A percentile compares a stretch with the other conserved stretches of the same genome.
These are phyloP conservation scores for Penicillium brevicompactum DNA, from an alignment of 2,329 filamentous ascomycete genomes.

Conservation along the genomic window DNA sequence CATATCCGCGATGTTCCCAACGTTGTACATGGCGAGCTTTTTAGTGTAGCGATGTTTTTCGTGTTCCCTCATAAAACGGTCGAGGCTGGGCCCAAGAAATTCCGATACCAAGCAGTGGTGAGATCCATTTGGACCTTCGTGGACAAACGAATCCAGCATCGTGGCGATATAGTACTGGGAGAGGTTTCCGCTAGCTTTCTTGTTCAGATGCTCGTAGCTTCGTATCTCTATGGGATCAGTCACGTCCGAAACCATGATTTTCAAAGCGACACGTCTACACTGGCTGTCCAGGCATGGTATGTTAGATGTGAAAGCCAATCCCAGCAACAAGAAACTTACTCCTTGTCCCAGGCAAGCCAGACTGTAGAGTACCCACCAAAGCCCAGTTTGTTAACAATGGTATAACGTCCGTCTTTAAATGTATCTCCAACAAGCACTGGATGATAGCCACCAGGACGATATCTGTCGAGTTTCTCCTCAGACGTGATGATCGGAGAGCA, in stretches of 20 bases:
- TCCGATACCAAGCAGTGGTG: background rate
- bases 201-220: background rate
- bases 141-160: background rate
- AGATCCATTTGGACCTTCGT: background rate
- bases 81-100: background rate
- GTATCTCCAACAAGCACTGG: background rate
- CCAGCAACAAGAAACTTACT: background rate
- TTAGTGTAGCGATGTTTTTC: no score
- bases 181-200: background rate
- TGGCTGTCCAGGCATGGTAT: background rate
- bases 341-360: background rate
- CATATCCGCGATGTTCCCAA: background rate
- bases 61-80: background rate
- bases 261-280: background rate
- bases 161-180: background rate
- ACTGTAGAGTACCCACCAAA: background rate
- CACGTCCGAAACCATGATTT: background rate
- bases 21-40: background rate
- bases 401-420: background rate
- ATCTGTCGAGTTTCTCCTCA: background rate
- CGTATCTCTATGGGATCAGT: background rate
- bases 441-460: background rate
- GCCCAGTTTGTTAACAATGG: background rate
- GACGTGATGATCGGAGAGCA: background rate
- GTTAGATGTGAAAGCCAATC: background rate